Conservation (phyloP, 441 rosid genomes). For the Gossypium davidsonii region DNA sequence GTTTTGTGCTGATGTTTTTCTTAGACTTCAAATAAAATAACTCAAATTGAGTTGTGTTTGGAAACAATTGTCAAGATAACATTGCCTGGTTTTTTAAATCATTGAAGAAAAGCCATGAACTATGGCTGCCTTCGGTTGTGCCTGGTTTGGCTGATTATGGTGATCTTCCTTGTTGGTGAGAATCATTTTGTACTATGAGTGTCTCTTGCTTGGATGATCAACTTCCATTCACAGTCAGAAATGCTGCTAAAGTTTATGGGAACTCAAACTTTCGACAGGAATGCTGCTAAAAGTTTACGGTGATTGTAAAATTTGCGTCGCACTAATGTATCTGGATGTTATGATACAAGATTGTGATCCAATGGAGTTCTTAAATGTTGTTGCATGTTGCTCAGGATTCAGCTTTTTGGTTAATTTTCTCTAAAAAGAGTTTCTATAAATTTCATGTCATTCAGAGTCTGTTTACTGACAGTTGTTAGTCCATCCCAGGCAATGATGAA, state of each 20-base stretch:
- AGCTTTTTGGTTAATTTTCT: not conserved
- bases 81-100: not conserved
- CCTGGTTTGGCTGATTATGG: not conserved
- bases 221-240: not conserved
- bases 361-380: not conserved
- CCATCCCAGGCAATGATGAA: slow-evolving; percentile 90
- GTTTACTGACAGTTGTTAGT: not conserved
- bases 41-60: not conserved
- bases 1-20: not conserved
- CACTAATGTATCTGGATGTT: not conserved
- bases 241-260: not conserved
- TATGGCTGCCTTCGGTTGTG: not conserved
- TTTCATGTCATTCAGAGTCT: not conserved
- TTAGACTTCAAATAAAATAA: not conserved
- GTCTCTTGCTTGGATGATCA: not conserved
- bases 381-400: not conserved
- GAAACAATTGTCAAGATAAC: not conserved
- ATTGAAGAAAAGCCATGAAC: slow-evolving; percentile 5
- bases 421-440: not conserved
- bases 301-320: not conserved
- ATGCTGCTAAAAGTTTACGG: not conserved
- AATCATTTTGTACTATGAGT: not conserved
- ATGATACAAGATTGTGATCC: not conserved
- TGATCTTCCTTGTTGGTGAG: not conserved
- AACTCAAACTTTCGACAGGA: not conserved